These are phyloP conservation scores for Rhizophora apiculata DNA, from an alignment of 345 rosid species.

Conservation along the genomic window DNA sequence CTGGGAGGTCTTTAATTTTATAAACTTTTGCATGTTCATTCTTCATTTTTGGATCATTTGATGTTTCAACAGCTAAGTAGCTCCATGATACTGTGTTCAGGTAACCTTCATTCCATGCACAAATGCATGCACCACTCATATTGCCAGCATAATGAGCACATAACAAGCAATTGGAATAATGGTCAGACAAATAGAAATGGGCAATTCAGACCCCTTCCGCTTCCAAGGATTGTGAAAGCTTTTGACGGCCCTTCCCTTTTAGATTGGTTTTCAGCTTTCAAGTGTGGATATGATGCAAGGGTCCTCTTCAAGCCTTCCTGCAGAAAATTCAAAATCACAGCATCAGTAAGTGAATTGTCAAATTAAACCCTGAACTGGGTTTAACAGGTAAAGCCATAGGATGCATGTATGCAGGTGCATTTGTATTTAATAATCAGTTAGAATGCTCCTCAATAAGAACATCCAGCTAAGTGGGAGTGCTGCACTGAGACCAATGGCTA, in stretches of 20 bases:
- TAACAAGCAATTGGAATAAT: background rate
- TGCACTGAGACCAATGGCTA: background rate
- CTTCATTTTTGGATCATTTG: background rate
- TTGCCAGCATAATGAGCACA: background rate
- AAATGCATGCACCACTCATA: too few relatives aligned
- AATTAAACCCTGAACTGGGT: background rate
- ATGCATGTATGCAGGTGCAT: background rate
- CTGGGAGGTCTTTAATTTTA: background rate
- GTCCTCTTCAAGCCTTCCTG: slow-evolving; percentile 88
- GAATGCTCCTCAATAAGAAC: background rate
- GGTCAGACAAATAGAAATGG: slow-evolving; percentile 3
- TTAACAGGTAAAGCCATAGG: background rate
- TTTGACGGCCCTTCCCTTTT: slow-evolving; percentile 81
- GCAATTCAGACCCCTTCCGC: slow-evolving; percentile 58
- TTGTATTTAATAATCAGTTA: background rate
- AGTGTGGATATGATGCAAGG: slow-evolving; percentile 68
- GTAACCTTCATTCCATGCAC: too few relatives aligned
- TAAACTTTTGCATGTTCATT: background rate
- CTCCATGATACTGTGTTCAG: too few relatives aligned
- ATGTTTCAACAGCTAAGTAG: too few relatives aligned
- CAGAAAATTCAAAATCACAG: slow-evolving; percentile 9
- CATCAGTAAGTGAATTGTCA: background rate
- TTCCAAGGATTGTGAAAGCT: slow-evolving; percentile 69
- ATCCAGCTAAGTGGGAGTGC: background rate
- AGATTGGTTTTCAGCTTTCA: slow-evolving; percentile 54